Evolutionary conservation across 805 yeast genomes (phyloP), one percentile per base, ranked within the genome.

Genomic region (Wickerhamomyces kurtzmanii): DNA sequence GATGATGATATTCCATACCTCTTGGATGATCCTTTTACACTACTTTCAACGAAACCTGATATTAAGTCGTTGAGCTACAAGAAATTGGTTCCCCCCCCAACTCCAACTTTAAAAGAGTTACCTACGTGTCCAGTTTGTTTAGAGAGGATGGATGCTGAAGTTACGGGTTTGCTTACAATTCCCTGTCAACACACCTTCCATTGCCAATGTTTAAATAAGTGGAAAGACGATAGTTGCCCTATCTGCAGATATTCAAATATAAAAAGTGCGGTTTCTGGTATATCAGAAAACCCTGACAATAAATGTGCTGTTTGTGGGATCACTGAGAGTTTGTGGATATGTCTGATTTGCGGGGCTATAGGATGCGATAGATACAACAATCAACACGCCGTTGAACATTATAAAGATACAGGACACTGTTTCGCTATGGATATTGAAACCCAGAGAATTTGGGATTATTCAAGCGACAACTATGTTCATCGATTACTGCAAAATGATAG

Each of bases 121-220:
- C 95, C 96, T 1, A 81, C 91, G 1, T 86, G 96, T 45, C 96
- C 96, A 0, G 96, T 86, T 0, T 86, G 96, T 46, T 57, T 86
- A 12, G 96, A 86, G 42, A 60, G 93, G 34, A 75, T 86, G 78
- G 96, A 86, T 46, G 62, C 86, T 1, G 71, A 69, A 14, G 60
- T 80, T 4, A 75, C 94, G 0, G 96, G 96, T 0, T 59, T 86
- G 8, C 55, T 85, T 5, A 87, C 96, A 0, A 86, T 83, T 19
- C 86, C 91, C 3, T 87, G 96, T 37, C 95, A 84, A 47, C 96
- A 86, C 48, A 83, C 95, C 0, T 86, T 84, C 51, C 96, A 86
- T 50, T 86, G 94, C 40, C 80, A 71, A 40, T 87, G 96, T 47
- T 59, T 86, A 28, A 74, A 84, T 25, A 81, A 78, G 51, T 86